These are phyloP conservation scores for Pyrenula massariospora DNA, from an alignment of 495 filamentous ascomycete genomes.

Conservation along the genomic window DNA sequence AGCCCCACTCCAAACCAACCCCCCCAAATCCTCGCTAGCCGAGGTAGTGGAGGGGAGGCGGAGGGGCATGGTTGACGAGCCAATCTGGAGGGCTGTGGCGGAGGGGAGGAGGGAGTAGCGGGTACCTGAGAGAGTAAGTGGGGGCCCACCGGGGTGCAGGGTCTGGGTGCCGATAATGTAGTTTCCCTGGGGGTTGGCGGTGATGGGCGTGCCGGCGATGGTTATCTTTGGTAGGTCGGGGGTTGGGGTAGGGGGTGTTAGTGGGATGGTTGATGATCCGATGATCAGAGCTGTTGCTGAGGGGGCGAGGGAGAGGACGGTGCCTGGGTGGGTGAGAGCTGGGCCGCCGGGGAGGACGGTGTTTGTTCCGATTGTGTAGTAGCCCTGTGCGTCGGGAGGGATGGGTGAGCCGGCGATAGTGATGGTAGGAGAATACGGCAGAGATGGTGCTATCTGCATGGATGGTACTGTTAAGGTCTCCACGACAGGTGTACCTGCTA, in stretches of 20 bases:
- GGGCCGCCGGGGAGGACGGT: constrained; percentile 9
- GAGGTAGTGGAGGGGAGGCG: neutral
- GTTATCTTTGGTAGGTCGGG: neutral
- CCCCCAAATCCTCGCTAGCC: neutral
- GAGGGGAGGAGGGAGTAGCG: constrained; percentile 1
- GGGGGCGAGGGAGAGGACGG: constrained; percentile 4
- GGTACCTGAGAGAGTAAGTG: constrained; percentile 3
- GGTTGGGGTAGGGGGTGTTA: neutral
- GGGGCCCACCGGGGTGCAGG: constrained; percentile 1
- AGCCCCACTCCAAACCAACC: neutral
- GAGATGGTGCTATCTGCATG: neutral
- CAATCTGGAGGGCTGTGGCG: neutral
- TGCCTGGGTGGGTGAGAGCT: constrained; percentile 9
- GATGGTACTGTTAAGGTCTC: neutral
- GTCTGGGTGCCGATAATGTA: neutral
- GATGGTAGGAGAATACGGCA: neutral
- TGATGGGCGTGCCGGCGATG: neutral
- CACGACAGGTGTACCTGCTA: neutral
- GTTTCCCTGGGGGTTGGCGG: neutral
- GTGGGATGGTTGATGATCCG: neutral
- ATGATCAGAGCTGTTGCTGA: neutral
- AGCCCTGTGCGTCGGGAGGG: constrained; percentile 3
- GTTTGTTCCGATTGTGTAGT: constrained; percentile 4
- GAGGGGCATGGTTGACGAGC: neutral
- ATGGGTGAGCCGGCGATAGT: constrained; percentile 1